Base-by-base conservation (phyloP, 2,329 filamentous ascomycete species). In the Fusarium sororula region DNA sequence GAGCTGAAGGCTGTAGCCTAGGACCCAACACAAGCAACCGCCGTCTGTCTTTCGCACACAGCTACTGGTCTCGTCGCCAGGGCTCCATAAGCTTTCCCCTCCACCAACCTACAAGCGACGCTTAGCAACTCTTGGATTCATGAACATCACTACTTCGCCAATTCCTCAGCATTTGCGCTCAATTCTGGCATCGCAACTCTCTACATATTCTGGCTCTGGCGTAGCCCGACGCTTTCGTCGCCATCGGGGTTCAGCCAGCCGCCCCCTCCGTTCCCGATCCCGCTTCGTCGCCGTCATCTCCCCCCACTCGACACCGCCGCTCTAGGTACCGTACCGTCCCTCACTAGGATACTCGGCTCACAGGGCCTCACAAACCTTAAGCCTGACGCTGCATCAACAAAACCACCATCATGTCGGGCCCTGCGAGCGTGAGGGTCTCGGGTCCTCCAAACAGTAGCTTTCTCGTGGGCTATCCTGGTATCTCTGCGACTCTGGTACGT, bases 381-480 rank as follows among this genome's bases (percentile, higher is more conserved):
- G 35, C 37, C 26, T 55, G 35, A 55, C 55, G 53, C 59, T 61
- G 32, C 63, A 65, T 64, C 69, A 73, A 64, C 62, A 72, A 61
- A 64, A 68, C 37, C 55, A 63, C 65, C 53, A 74, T 59, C 70
- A 78, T 78, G 77, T 68, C 77, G n/a, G 77, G 75, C 68, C 79
- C 81, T 66, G 82, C 82, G 73, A 83, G 79, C 84, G 96, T 99
- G 86, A 93, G 96, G 89, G 95, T 99, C 85, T 97, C 95, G 77
- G 96, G 96, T 82, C 95, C 95, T 82, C 95, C 96, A 78, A 99
- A 99, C 85, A 96, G 94, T 85, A 96, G 94, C 85, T 98, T 98
- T 82, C 89, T 98, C 75, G 94, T 98, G 78, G 96, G 96, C 78
- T 99, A 98, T 84, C 96, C 96, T 63, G 96, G 96, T 78, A 98